phyloP scores from a whole-genome alignment of 768 basidiomycete genomes.

The Fibroporia radiculosa region DNA sequence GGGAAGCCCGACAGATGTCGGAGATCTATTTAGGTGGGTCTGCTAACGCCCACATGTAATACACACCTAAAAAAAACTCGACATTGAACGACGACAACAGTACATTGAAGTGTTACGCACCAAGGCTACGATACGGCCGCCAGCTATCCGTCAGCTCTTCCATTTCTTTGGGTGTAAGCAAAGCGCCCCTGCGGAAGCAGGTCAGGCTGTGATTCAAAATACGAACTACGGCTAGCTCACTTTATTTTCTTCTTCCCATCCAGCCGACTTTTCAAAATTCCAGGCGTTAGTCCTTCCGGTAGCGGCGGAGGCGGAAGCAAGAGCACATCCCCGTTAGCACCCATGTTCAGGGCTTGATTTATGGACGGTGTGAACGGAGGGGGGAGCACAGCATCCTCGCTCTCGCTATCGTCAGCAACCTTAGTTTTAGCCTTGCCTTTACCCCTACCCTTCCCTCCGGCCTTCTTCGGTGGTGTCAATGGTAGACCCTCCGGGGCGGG shows the following conservation, averaged over 20 bases:
- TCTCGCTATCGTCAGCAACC: background rate
- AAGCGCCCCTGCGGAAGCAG: slow-evolving; percentile 43
- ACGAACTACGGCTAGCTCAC: slow-evolving; percentile 29
- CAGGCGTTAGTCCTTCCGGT: slow-evolving; percentile 52
- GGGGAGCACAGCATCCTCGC: slow-evolving; percentile 28
- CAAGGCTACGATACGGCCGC: slow-evolving; percentile 78
- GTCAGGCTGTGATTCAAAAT: slow-evolving; percentile 1
- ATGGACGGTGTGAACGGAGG: slow-evolving; percentile 64
- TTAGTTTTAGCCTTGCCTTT: slow-evolving; percentile 2
- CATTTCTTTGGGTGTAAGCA: slow-evolving; percentile 81
- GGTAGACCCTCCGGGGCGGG: slow-evolving; percentile 14
- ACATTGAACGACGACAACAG: slow-evolving; percentile 1
- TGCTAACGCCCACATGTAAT: slow-evolving; percentile 83
- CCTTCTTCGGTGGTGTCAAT: slow-evolving; percentile 5
- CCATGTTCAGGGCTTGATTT: slow-evolving; percentile 41
- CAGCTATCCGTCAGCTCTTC: slow-evolving; percentile 65
- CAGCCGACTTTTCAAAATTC: slow-evolving; percentile 50
- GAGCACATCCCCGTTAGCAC: slow-evolving; percentile 11
- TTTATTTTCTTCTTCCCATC: slow-evolving; percentile 67
- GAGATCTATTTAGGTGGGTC: slow-evolving; percentile 17
- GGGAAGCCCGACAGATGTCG: no score
- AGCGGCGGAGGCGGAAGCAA: slow-evolving; percentile 31
- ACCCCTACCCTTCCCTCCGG: slow-evolving; percentile 15
- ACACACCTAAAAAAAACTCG: slow-evolving; percentile 43
- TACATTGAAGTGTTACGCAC: slow-evolving; percentile 28